Evolutionary conservation across 2,329 filamentous ascomycete species (phyloP).

Genomic region (Microdochium paspali): DNA sequence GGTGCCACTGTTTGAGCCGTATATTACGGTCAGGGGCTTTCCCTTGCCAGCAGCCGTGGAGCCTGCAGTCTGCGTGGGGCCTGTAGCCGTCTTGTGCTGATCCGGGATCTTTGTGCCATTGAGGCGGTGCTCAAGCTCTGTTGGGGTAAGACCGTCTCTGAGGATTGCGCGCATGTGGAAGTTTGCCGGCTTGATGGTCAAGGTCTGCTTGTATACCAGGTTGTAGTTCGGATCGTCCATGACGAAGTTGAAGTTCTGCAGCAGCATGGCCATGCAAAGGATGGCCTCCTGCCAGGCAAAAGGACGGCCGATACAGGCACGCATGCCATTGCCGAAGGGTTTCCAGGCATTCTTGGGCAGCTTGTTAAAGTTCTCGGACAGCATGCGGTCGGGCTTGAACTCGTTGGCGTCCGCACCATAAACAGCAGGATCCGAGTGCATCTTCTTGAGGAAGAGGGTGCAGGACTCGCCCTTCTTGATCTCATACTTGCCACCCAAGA

Average conservation of each 20-base stretch:
- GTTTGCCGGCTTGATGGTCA: constrained; percentile 41
- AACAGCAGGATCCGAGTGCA: constrained; percentile 53
- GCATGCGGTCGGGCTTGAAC: constrained; percentile 65
- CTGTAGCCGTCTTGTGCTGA: constrained; percentile 5
- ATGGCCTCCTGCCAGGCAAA: constrained; percentile 70
- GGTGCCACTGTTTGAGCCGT: constrained; percentile 67
- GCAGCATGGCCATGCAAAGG: constrained; percentile 43
- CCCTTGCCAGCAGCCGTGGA: constrained; percentile 8
- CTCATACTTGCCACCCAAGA: constrained; percentile 53
- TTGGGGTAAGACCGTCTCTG: constrained; percentile 32
- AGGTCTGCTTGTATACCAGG: constrained; percentile 32
- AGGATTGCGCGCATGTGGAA: constrained; percentile 42
- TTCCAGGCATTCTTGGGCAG: constrained; percentile 58
- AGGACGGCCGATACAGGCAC: constrained; percentile 62
- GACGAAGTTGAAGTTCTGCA: constrained; percentile 54
- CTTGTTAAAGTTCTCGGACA: constrained; percentile 57
- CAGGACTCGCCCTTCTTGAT: constrained; percentile 43
- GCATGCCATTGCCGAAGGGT: constrained; percentile 64
- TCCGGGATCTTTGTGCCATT: constrained; percentile 16
- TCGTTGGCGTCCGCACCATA: constrained; percentile 56
- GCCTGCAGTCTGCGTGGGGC: constrained; percentile 1
- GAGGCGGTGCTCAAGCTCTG: constrained; percentile 35
- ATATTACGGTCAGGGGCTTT: constrained; percentile 54
- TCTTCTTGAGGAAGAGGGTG: constrained; percentile 35
- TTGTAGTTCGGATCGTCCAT: constrained; percentile 44